Evolutionary conservation across 1,284 basidiomycete genomes (phyloP), one percentile per base, ranked within the genome.

Genomic region (Dichomitus squalens): DNA sequence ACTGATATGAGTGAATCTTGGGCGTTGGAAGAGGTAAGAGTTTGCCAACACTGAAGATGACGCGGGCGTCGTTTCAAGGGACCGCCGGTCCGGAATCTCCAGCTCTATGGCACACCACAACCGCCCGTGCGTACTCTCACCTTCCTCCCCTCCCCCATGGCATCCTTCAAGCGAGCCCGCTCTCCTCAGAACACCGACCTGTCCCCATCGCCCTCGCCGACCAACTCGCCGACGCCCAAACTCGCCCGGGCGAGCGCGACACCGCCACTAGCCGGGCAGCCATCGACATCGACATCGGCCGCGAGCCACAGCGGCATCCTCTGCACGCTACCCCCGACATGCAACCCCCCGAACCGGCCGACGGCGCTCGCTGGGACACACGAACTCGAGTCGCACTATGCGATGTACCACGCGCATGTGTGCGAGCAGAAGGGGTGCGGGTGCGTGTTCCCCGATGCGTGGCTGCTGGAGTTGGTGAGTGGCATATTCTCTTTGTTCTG

Each of bases 391-490:
- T 74, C 82, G 25, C 93, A 96, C 74, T 93, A 95, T 71, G 85
- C 85, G 1, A 87, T 78, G 21, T 90, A 88, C 68, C 94, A 96
- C 71, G 86, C 90, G 0, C 88, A 91, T 75, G 87, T 94, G 1
- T 96, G 94, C 69, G 86, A 83, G 66, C 78, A 81, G 55, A 69
- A 69, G 20, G 76, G 79, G 2, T 95, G 94, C 74, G 81, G 83
- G 14, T 86, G 86, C 69, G 89, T 95, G n/a, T 96, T 96, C 68
- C 94, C 94, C 1, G 90, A 93, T 66, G 86, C 84, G 46, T 77
- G 87, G 55, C 71, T 95, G 20, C 72, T 96, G 29, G 85, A 90
- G 60, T 70, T 96, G 73, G 92, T 93, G 69, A 75, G 92, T 79
- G 55, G 38, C 55, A 8, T 54, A 23, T 27, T 36, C 2, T 12